These are phyloP conservation scores for Fusarium azukiicola DNA, from an alignment of 2,329 filamentous ascomycete genomes.

Conservation along the genomic window DNA sequence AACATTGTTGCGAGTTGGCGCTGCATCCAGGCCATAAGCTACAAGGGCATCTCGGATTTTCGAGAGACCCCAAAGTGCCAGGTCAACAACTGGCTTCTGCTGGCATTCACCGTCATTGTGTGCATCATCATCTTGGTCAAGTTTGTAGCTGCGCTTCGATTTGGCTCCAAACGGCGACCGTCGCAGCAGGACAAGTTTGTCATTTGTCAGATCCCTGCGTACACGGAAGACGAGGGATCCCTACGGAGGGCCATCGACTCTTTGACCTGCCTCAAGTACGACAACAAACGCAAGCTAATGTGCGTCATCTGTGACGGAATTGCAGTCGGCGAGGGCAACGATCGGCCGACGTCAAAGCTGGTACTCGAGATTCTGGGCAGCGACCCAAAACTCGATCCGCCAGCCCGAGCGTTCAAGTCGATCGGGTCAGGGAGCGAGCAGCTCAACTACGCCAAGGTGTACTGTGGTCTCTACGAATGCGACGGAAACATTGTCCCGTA, in stretches of 20 bases:
- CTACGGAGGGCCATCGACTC: conserved; percentile 96
- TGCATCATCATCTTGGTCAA: conserved; percentile 91
- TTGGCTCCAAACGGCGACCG: conserved; percentile 95
- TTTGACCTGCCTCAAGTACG: conserved; percentile 95
- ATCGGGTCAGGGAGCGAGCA: conserved; percentile 94
- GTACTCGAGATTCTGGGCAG: conserved; percentile 98
- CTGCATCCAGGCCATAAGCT: conserved; percentile 92
- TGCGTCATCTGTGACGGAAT: conserved; percentile 98
- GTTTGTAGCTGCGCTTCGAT: conserved; percentile 95
- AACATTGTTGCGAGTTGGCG: conserved; percentile 83
- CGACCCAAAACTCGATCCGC: conserved; percentile 97
- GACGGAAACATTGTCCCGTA: conserved; percentile 99
- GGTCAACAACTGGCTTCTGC: conserved; percentile 94
- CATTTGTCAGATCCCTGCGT: conserved; percentile 98
- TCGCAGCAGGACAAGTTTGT: conserved; percentile 98
- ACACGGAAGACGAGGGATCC: conserved; percentile 98
- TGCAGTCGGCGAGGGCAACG: conserved; percentile 97
- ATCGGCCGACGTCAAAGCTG: conserved; percentile 98
- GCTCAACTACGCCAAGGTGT: conserved; percentile 99
- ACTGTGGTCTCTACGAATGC: conserved; percentile 97
- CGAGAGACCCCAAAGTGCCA: conserved; percentile 87
- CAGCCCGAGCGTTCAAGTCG: conserved; percentile 95
- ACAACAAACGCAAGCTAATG: conserved; percentile 99
- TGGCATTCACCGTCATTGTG: conserved; percentile 92
- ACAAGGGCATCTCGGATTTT: conserved; percentile 92